Percentiles rank a stretch among this genome's conserved stretches.
phyloP scores from a whole-genome alignment of 352 stramenopile species.

The Phytophthora sansomeana region DNA sequence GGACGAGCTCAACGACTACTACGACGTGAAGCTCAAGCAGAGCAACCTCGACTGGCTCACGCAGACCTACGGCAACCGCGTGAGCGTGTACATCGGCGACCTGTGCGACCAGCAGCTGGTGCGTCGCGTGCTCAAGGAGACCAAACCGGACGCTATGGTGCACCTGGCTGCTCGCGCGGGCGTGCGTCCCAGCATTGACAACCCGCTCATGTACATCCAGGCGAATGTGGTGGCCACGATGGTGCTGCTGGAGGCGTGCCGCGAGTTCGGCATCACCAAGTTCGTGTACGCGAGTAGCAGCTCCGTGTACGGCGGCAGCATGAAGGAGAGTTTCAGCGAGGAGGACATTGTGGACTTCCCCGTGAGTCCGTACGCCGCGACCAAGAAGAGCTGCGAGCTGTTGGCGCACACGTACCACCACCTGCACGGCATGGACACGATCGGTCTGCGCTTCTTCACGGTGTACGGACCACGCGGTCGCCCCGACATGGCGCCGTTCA shows the following conservation, averaged over 20 bases:
- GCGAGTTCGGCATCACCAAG: slow-evolving; percentile 90
- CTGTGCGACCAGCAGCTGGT: slow-evolving; percentile 95
- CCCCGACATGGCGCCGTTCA: slow-evolving; percentile 99
- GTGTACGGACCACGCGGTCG: slow-evolving; percentile 97
- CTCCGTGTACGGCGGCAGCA: slow-evolving; percentile 96
- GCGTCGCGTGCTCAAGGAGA: slow-evolving; percentile 89
- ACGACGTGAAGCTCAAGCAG: slow-evolving; percentile 97
- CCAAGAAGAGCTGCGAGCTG: slow-evolving; percentile 98
- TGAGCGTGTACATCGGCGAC: slow-evolving; percentile 91
- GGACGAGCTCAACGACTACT: slow-evolving; percentile 99
- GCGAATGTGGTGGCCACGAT: slow-evolving; percentile 96
- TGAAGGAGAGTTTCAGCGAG: slow-evolving; percentile 92
- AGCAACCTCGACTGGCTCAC: slow-evolving; percentile 92
- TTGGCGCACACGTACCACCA: slow-evolving; percentile 98
- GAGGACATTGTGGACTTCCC: slow-evolving; percentile 93
- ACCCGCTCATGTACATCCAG: slow-evolving; percentile 98
- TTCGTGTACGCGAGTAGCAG: slow-evolving; percentile 97
- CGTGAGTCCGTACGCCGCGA: slow-evolving; percentile 97
- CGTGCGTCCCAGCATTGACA: slow-evolving; percentile 97
- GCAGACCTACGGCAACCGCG: slow-evolving; percentile 58
- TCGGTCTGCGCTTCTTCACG: slow-evolving; percentile 98
- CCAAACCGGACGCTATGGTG: slow-evolving; percentile 85
- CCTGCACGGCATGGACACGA: slow-evolving; percentile 95
- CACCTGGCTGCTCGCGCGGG: slow-evolving; percentile 97
- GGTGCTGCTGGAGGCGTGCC: slow-evolving; percentile 92